Evolutionary conservation across 768 basidiomycete species (phyloP).

Genomic region (Amanita subjunquillea): DNA sequence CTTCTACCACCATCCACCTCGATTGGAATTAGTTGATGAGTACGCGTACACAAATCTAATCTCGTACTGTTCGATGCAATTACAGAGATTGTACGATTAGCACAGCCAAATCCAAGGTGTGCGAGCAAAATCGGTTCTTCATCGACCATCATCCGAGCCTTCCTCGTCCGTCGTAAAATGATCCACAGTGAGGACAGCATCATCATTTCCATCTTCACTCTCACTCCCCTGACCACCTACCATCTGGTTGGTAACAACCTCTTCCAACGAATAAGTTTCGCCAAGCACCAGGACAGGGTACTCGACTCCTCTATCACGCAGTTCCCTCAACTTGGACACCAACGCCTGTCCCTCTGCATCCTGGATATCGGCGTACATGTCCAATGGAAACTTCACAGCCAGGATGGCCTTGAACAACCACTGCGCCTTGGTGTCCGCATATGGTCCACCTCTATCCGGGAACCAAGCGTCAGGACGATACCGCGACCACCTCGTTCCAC

Average conservation of each 20-base stretch:
- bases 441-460: constrained; percentile 1
- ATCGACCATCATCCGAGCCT: background rate
- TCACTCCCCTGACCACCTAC: background rate
- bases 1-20: too few relatives aligned
- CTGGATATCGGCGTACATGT: background rate
- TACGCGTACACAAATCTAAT: too few relatives aligned
- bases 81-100: too few relatives aligned
- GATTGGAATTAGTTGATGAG: too few relatives aligned
- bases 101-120: too few relatives aligned
- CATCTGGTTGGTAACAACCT: background rate
- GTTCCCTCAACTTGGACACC: background rate
- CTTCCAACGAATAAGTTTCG: background rate
- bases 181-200: background rate
- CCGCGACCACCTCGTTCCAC: constrained; percentile 2
- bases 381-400: background rate
- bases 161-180: background rate
- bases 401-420: constrained; percentile 2
- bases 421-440: background rate
- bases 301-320: background rate
- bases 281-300: constrained; percentile 1
- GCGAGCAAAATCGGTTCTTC: too few relatives aligned
- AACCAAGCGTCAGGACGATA: constrained; percentile 2
- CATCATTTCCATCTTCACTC: background rate
- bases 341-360: background rate
- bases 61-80: too few relatives aligned